These are phyloP conservation scores for Cylindrotheca closterium DNA, from an alignment of 108 stramenopile genomes.

Conservation along the genomic window DNA sequence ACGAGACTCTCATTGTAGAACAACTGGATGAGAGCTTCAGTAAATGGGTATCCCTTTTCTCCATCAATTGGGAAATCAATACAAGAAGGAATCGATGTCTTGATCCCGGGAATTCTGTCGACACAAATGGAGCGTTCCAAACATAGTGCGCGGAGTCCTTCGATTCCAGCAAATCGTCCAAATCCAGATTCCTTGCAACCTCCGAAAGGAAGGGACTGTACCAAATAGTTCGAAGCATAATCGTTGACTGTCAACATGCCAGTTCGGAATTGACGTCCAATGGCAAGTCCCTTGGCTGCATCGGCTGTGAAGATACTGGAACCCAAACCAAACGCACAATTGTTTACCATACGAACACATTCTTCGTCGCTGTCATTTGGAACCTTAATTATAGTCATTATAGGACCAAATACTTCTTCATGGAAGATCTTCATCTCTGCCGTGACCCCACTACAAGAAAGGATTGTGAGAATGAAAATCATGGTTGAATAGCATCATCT, in stretches of 20 bases:
- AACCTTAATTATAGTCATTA: slow-evolving; percentile 95
- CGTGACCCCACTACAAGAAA: slow-evolving; percentile 69
- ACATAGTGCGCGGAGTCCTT: slow-evolving; percentile 96
- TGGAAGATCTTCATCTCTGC: slow-evolving; percentile 90
- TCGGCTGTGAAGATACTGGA: slow-evolving; percentile 88
- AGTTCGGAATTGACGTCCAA: slow-evolving; percentile 85
- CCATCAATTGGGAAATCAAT: slow-evolving; percentile 88
- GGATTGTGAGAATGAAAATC: not conserved
- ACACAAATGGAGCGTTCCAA: slow-evolving; percentile 86
- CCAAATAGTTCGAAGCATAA: slow-evolving; percentile 94
- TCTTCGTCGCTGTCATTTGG: slow-evolving; percentile 81
- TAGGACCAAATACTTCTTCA: slow-evolving; percentile 98
- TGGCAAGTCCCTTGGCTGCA: slow-evolving; percentile 61
- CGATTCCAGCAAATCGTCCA: slow-evolving; percentile 97
- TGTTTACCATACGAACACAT: slow-evolving; percentile 84
- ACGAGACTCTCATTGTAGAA: slow-evolving; percentile 77
- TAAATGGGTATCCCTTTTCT: slow-evolving; percentile 70
- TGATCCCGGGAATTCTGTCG: slow-evolving; percentile 80
- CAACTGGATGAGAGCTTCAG: slow-evolving; percentile 66
- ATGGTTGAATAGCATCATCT: not conserved
- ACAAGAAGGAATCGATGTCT: slow-evolving; percentile 86
- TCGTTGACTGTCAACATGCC: slow-evolving; percentile 99
- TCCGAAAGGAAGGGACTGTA: slow-evolving; percentile 97
- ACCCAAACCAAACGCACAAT: slow-evolving; percentile 91
- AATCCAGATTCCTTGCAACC: slow-evolving; percentile 97